Evolutionary conservation across 306 rosid genomes (phyloP).

Genomic region (Medicago ruthenica): DNA sequence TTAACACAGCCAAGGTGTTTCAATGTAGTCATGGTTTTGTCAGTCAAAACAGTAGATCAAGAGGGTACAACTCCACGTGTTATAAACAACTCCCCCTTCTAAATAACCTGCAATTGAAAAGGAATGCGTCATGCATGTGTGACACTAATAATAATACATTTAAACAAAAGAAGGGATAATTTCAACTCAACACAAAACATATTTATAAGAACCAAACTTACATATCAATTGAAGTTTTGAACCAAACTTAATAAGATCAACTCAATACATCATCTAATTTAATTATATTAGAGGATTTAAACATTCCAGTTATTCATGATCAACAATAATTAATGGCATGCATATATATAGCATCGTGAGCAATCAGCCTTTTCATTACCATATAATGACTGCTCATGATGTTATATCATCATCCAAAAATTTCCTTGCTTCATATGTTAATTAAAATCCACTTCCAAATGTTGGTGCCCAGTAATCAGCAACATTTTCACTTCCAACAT

Average conservation of each 20-base stretch:
- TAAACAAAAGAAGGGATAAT: conserved; percentile 25
- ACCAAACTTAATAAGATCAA: conserved; percentile 15
- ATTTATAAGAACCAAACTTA: conserved; percentile 20
- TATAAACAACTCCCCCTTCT: no score
- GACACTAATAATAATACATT: background rate
- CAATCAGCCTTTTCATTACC: conserved; percentile 63
- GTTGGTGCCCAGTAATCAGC: conserved; percentile 89
- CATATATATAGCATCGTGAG: conserved; percentile 73
- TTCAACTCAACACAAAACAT: conserved; percentile 22
- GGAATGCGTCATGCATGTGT: background rate
- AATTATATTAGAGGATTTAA: conserved; percentile 47
- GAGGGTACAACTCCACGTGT: no score
- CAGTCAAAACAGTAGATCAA: no score
- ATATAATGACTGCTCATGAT: conserved; percentile 76
- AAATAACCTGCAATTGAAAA: no score
- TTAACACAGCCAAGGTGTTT: no score
- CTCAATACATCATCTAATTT: conserved; percentile 25
- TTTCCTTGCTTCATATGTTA: background rate
- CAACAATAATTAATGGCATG: background rate
- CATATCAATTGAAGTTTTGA: conserved; percentile 15
- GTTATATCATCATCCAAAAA: conserved; percentile 43
- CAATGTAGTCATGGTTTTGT: no score
- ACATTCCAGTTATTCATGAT: conserved; percentile 4
- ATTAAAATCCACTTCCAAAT: conserved; percentile 58
- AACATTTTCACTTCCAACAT: conserved; percentile 76